phyloP scores from a whole-genome alignment of 2,329 filamentous ascomycete genomes.

The Botryosphaeria dothidea region DNA sequence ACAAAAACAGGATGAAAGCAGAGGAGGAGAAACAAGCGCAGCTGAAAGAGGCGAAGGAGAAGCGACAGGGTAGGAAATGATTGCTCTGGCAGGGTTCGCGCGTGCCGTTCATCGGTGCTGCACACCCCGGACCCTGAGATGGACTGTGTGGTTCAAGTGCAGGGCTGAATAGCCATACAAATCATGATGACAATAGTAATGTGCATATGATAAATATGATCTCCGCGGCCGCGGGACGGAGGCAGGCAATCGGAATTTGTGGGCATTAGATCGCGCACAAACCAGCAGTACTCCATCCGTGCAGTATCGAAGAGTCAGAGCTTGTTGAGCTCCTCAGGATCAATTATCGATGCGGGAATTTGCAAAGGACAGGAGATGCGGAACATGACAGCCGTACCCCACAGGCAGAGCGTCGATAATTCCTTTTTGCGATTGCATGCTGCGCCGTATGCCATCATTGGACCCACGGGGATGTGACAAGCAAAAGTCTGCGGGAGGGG shows the following conservation, averaged over 20 bases:
- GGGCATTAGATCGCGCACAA: neutral
- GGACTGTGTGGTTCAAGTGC: neutral
- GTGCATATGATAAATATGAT: slow-evolving; percentile 12
- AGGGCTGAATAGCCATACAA: neutral
- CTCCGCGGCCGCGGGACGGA: neutral
- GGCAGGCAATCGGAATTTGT: neutral
- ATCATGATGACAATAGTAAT: slow-evolving; percentile 10
- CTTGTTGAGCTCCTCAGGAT: neutral
- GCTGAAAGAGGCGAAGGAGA: slow-evolving; percentile 19
- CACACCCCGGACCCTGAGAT: neutral
- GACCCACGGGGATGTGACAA: slow-evolving; percentile 8
- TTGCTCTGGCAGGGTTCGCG: no score
- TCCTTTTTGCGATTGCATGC: neutral
- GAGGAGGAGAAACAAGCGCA: slow-evolving; percentile 40
- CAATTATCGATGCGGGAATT: neutral
- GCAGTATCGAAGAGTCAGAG: neutral
- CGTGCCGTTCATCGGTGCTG: neutral
- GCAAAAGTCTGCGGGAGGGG: slow-evolving; percentile 17
- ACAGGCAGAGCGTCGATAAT: neutral
- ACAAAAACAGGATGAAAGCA: slow-evolving; percentile 65
- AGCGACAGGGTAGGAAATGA: neutral
- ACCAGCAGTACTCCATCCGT: neutral
- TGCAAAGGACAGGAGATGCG: neutral
- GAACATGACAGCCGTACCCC: neutral
- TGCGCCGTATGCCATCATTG: slow-evolving; percentile 12